phyloP scores from a whole-genome alignment of 495 filamentous ascomycete species.

The Lindgomyces ingoldianus region DNA sequence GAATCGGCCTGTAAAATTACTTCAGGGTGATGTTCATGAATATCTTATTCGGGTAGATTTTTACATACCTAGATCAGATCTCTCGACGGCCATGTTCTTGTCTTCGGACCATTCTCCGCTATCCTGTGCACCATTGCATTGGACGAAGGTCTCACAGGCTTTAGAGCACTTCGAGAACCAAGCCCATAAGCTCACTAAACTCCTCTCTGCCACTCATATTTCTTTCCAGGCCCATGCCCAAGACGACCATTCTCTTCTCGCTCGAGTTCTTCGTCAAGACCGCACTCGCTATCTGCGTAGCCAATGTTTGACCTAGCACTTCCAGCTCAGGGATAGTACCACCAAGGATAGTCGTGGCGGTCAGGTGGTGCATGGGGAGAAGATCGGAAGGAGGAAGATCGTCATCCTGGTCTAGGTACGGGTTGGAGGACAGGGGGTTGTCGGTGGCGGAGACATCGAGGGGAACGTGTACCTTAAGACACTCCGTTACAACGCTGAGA shows the following conservation, averaged over 20 bases:
- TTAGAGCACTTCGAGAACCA: constrained; percentile 69
- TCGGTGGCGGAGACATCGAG: constrained; percentile 56
- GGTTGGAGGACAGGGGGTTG: constrained; percentile 55
- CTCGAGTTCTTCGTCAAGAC: constrained; percentile 69
- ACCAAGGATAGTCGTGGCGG: constrained; percentile 86
- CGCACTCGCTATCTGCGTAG: constrained; percentile 81
- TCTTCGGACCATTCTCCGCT: too few relatives aligned
- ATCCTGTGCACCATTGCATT: too few relatives aligned
- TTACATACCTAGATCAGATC: background rate
- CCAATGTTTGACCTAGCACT: constrained; percentile 80
- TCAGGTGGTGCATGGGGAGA: constrained; percentile 77
- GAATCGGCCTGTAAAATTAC: background rate
- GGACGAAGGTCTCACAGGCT: background rate
- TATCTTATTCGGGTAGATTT: background rate
- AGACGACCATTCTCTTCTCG: constrained; percentile 75
- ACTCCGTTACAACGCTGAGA: background rate
- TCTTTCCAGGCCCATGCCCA: constrained; percentile 77
- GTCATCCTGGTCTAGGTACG: constrained; percentile 55
- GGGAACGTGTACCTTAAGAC: constrained; percentile 81
- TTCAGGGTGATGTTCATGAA: background rate
- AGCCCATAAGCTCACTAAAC: constrained; percentile 81
- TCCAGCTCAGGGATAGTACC: constrained; percentile 77
- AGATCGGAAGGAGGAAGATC: constrained; percentile 51
- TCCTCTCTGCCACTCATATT: constrained; percentile 54
- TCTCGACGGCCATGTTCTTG: too few relatives aligned